Evolutionary conservation across 2,329 filamentous ascomycete species (phyloP), one percentile per base, ranked within the genome.

Genomic region (Aspergillus aculeatus): DNA sequence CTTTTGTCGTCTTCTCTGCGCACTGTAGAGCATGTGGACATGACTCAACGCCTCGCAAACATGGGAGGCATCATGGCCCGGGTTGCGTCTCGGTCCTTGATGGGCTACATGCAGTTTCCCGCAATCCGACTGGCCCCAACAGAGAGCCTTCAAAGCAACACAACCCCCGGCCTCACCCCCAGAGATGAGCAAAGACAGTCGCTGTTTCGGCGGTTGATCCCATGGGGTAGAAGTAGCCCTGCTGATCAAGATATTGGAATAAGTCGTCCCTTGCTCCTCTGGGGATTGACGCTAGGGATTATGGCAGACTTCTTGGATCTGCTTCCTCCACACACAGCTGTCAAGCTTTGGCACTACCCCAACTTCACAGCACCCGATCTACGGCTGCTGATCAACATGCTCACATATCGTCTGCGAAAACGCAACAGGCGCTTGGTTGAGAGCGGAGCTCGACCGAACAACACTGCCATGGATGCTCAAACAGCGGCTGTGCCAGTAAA

Each of bases 271-370:
- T 75, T 90, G 1, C 73, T 89, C 11, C 82, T 90, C 1, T 90
- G 88, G 88, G 88, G 88, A 0, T 71, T 90, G 35, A 89, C 88
- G 0, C 77, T 90, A 1, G 87, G 87, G 5, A 84, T 90, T 32
- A 73, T 89, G 44, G 84, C 85, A 16, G 88, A 90, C 71, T 86
- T 90, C 63, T 78, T 90, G 24, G 86, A 89, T 63, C 81, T 88
- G 68, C 74, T 89, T 4, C 87, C 87, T n/a, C 86, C 86, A 1
- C 78, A 82, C 63, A 85, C 83, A 56, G 83, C 86, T 2, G 80
- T 89, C 4, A 76, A 83, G 35, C 71, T 89, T 26, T 90, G 87
- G 86, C 83, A 82, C 31, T 89, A 89, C 67, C 88, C 88, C 0
- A 89, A 85, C 1, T 89, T 90, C 68, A 88, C 86, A 0, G 80